These are phyloP conservation scores for Trichophyton benhamiae DNA, from an alignment of 2,329 filamentous ascomycete species.

Conservation along the genomic window DNA sequence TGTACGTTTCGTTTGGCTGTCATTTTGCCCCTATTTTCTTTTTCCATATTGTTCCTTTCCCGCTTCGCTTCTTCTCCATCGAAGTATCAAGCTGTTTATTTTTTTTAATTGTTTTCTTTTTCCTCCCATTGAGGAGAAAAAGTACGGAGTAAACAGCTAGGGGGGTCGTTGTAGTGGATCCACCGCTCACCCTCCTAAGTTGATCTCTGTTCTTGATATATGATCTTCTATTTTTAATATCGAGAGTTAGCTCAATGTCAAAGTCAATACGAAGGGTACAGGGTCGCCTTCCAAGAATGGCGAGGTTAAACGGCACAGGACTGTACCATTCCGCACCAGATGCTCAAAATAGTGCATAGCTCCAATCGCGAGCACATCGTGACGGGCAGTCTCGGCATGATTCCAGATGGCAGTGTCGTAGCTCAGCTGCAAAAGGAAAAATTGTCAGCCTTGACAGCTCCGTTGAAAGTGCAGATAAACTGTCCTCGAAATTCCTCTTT, in stretches of 20 bases:
- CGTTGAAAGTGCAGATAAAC: background rate
- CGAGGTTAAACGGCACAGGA: slow-evolving; percentile 1
- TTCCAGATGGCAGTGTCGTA: slow-evolving; percentile 1
- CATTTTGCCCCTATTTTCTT: background rate
- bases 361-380: background rate
- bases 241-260: background rate
- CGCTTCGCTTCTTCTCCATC: background rate
- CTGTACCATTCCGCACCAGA: background rate
- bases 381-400: slow-evolving; percentile 1
- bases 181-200: background rate
- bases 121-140: background rate
- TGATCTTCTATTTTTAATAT: slow-evolving; percentile 3
- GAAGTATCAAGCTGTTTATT: background rate
- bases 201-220: slow-evolving; percentile 1
- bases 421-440: slow-evolving; percentile 1
- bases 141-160: background rate
- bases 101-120: background rate
- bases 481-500: background rate
- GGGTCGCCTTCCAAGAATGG: slow-evolving; percentile 2
- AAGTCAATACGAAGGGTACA: slow-evolving; percentile 3
- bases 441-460: background rate
- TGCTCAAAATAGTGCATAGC: slow-evolving; percentile 4
- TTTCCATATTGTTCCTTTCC: background rate
- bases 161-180: background rate
- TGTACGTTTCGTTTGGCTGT: background rate